phyloP scores from a whole-genome alignment of 2,329 filamentous ascomycete genomes.

The Thermomyces lanuginosus region DNA sequence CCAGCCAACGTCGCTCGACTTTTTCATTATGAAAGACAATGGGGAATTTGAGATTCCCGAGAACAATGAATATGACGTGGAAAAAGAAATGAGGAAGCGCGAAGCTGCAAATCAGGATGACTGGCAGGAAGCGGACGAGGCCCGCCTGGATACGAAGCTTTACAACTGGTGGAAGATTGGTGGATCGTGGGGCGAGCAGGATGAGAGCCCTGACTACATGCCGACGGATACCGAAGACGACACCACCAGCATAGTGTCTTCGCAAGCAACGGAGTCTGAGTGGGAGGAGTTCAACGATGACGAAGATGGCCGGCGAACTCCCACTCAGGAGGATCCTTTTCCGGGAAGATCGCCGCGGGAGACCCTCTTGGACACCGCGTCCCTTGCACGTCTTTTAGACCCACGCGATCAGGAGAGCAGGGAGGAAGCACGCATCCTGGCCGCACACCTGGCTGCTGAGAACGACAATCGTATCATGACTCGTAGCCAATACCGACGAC shows the following conservation, averaged over 20 bases:
- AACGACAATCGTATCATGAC: slow-evolving; percentile 52
- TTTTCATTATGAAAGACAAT: slow-evolving; percentile 38
- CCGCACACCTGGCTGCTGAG: slow-evolving; percentile 54
- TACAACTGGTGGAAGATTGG: slow-evolving; percentile 75
- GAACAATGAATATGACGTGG: slow-evolving; percentile 58
- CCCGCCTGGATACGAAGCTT: slow-evolving; percentile 53
- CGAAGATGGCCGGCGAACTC: slow-evolving; percentile 46
- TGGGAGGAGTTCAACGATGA: slow-evolving; percentile 33
- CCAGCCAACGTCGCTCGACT: slow-evolving; percentile 26
- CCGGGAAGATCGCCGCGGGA: slow-evolving; percentile 37
- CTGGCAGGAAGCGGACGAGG: slow-evolving; percentile 39
- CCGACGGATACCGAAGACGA: slow-evolving; percentile 46
- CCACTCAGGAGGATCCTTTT: slow-evolving; percentile 50
- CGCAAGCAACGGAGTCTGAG: slow-evolving; percentile 34
- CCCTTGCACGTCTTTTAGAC: slow-evolving; percentile 66
- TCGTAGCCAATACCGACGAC: slow-evolving; percentile 51
- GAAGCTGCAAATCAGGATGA: slow-evolving; percentile 29
- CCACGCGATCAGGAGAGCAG: slow-evolving; percentile 62
- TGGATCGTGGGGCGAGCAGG: slow-evolving; percentile 69
- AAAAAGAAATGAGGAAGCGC: slow-evolving; percentile 55
- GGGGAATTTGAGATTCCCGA: slow-evolving; percentile 41
- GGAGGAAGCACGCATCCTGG: slow-evolving; percentile 64
- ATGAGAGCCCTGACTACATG: slow-evolving; percentile 63
- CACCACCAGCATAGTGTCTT: slow-evolving; percentile 65
- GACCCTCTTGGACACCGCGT: slow-evolving; percentile 45